Evolutionary conservation across 257 asterid genomes (phyloP).

Genomic region (Asclepias syriaca): DNA sequence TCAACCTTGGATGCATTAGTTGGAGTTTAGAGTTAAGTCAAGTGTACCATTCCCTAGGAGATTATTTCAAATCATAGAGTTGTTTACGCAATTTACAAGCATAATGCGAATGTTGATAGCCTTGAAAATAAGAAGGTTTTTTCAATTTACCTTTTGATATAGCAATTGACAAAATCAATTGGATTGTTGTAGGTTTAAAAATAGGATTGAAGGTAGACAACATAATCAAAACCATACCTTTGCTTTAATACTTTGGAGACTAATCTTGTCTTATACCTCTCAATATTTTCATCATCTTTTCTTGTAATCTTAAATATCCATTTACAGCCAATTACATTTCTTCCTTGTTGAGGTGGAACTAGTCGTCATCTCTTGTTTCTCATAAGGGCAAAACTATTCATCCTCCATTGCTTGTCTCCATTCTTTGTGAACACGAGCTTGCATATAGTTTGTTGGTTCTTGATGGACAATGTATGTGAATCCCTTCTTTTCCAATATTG

Average conservation of each 20-base stretch:
- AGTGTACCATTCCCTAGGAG: slow-evolving; percentile 1
- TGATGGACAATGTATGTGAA: too few relatives aligned
- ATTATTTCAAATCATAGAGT: neutral
- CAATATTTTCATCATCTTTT: neutral
- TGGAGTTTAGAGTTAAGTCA: neutral
- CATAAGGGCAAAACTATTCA: neutral
- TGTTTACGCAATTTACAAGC: too few relatives aligned
- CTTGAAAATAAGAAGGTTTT: neutral
- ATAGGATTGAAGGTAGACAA: too few relatives aligned
- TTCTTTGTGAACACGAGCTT: neutral
- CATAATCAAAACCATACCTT: too few relatives aligned
- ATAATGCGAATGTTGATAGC: neutral
- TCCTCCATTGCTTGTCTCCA: neutral
- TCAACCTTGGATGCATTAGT: neutral
- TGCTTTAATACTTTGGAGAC: too few relatives aligned
- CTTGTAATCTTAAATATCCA: neutral
- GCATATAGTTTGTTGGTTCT: neutral
- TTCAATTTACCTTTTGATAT: too few relatives aligned
- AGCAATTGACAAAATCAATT: too few relatives aligned
- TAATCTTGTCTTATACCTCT: too few relatives aligned
- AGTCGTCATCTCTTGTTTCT: neutral
- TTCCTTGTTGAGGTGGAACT: neutral
- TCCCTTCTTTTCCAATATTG: too few relatives aligned
- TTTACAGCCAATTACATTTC: neutral
- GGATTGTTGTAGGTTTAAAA: too few relatives aligned